These are phyloP conservation scores for Lepiota subincarnata DNA, from an alignment of 768 basidiomycete genomes.

Conservation along the genomic window DNA sequence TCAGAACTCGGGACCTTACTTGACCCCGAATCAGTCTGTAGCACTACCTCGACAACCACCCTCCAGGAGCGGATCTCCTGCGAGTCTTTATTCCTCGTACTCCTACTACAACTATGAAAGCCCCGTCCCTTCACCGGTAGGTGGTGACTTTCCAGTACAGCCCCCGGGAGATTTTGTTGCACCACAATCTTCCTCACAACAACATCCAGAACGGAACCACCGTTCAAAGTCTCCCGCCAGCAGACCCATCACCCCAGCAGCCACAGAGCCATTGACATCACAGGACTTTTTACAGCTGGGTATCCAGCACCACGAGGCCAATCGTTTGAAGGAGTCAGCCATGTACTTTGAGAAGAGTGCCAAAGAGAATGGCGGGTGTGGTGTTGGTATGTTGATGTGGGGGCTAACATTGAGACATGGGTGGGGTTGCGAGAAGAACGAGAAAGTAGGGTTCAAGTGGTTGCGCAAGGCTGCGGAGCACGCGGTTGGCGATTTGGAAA, in stretches of 20 bases:
- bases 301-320: constrained; percentile 73
- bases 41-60: constrained; percentile 6
- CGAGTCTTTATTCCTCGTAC: constrained; percentile 53
- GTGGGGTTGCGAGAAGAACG: constrained; percentile 83
- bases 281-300: constrained; percentile 73
- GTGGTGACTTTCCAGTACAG: constrained; percentile 19
- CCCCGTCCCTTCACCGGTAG: constrained; percentile 39
- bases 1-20: neutral
- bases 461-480: constrained; percentile 75
- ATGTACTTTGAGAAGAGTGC: constrained; percentile 74
- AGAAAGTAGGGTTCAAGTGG: constrained; percentile 79
- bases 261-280: constrained; percentile 33
- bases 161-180: constrained; percentile 15
- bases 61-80: constrained; percentile 8
- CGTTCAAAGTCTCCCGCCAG: neutral
- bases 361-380: constrained; percentile 71
- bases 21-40: neutral
- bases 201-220: constrained; percentile 8
- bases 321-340: constrained; percentile 65
- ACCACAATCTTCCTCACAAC: constrained; percentile 5
- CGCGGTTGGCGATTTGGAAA: constrained; percentile 74
- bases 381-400: constrained; percentile 92
- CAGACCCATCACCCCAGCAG: constrained; percentile 6
- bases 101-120: constrained; percentile 62
- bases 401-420: constrained; percentile 82